These are phyloP conservation scores for Teratosphaeria gauchensis DNA, from an alignment of 2,329 filamentous ascomycete genomes.

Conservation along the genomic window DNA sequence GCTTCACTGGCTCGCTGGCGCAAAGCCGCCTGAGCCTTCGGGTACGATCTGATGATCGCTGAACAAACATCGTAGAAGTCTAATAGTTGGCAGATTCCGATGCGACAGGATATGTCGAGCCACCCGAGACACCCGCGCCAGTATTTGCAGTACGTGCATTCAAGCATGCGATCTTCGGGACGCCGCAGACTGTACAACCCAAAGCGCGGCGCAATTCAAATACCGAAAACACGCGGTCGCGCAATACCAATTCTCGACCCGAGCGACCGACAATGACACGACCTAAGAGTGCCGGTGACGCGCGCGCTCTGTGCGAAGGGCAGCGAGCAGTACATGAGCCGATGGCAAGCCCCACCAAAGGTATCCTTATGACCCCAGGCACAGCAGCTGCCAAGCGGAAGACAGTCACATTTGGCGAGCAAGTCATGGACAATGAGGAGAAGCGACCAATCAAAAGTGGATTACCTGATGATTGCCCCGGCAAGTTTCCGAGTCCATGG, in stretches of 20 bases:
- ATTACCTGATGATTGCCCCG: conserved; percentile 37
- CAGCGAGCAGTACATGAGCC: conserved; percentile 14
- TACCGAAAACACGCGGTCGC: conserved; percentile 16
- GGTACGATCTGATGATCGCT: not conserved
- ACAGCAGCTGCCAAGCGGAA: conserved; percentile 48
- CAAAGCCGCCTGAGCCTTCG: conserved; percentile 17
- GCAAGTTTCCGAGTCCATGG: conserved; percentile 45
- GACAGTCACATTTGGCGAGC: conserved; percentile 51
- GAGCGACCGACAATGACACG: conserved; percentile 18
- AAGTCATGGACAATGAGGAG: conserved; percentile 47
- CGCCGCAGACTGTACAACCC: conserved; percentile 42
- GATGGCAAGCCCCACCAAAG: conserved; percentile 44
- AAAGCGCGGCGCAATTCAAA: conserved; percentile 23
- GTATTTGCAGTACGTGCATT: conserved; percentile 59
- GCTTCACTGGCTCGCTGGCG: conserved; percentile 26
- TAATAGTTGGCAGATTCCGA: conserved; percentile 17
- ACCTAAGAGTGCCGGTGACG: conserved; percentile 21
- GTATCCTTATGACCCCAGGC: conserved; percentile 56
- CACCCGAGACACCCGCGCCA: conserved; percentile 55
- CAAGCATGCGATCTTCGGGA: conserved; percentile 55
- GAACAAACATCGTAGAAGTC: not conserved
- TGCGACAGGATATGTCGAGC: conserved; percentile 40
- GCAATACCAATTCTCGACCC: conserved; percentile 4
- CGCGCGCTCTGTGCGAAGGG: conserved; percentile 10
- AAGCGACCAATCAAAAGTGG: conserved; percentile 39